Percentiles rank a stretch among this genome's conserved stretches.
phyloP scores from a whole-genome alignment of 306 rosid genomes.

The Inga leiocalycina region DNA sequence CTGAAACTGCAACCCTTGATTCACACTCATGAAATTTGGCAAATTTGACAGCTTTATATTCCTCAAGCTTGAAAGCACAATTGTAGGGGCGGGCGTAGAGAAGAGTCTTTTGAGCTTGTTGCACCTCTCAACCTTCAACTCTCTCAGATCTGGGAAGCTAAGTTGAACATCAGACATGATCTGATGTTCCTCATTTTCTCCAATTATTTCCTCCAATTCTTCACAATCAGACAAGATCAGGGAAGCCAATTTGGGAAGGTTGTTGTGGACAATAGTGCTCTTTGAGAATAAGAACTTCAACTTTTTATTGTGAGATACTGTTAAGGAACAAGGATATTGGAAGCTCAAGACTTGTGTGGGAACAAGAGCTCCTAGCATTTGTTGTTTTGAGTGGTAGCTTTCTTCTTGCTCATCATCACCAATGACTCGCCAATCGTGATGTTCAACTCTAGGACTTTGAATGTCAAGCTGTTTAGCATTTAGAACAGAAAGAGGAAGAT shows the following conservation, averaged over 20 bases:
- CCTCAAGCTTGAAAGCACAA: background rate
- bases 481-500: no score
- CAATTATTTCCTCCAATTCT: background rate
- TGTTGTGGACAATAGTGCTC: no score
- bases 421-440: background rate
- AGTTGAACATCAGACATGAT: no score
- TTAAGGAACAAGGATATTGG: background rate
- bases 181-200: no score
- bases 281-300: background rate
- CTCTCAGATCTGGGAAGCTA: no score
- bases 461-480: no score
- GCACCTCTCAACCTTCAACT: no score
- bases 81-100: no score
- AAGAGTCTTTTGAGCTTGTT: no score
- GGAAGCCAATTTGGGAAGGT: background rate
- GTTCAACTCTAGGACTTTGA: background rate
- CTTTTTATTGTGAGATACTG: accelerated
- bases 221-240: background rate
- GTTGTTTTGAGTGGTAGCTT: background rate
- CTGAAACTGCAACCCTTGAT: background rate
- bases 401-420: background rate
- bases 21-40: background rate
- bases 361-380: background rate
- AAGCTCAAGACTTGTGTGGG: background rate
- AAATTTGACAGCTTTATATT: background rate